Evolutionary conservation across 208 protist genomes (phyloP), one percentile per base, ranked within the genome.

Genomic region (Leishmania gerbilli): DNA sequence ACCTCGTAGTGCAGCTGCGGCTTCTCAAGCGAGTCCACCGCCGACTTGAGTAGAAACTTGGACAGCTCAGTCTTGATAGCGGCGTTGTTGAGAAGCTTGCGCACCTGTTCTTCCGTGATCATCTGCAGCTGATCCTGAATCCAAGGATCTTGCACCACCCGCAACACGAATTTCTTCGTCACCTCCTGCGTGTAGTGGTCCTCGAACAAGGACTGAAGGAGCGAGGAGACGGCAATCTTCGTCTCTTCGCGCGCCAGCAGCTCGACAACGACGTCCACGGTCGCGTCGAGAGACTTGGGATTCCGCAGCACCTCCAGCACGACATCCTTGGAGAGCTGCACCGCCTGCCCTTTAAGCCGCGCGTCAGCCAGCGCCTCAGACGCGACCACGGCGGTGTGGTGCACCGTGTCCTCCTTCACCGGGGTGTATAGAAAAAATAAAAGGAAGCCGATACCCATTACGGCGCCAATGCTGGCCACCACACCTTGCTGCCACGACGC

Each of bases 171-270:
- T 84, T 97, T 97, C 79, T 97, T 98, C 8, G 93, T 96, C 60
- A 97, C 89, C 85, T 97, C 95, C 81, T 96, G 93, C 4, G 93
- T 98, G 86, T 97, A 97, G 85, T 95, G 92, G 82, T 98, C 95
- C 80, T 96, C 95, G 72, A 97, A 98, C 47, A 98, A 82, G 1
- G 90, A 83, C 72, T 93, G 91, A 55, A 98, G 81, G 19, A 98
- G 88, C 2, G 91, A 96, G 17, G 92, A 96, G 27, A 97, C 87
- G 31, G 92, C 93, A 37, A 95, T 89, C 83, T 90, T 93, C 13
- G 91, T 96, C 34, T 97, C 93, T 21, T 97, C 92, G 31, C 92
- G 81, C 15, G 80, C 82, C 1, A 98, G 88, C 17, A 98, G 81
- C 60, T 90, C 62, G 45, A 87, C 82, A 9, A 96, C 89, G 0